Evolutionary conservation across 169 alveolate genomes (phyloP).

Genomic region (Plasmodium coatneyi): DNA sequence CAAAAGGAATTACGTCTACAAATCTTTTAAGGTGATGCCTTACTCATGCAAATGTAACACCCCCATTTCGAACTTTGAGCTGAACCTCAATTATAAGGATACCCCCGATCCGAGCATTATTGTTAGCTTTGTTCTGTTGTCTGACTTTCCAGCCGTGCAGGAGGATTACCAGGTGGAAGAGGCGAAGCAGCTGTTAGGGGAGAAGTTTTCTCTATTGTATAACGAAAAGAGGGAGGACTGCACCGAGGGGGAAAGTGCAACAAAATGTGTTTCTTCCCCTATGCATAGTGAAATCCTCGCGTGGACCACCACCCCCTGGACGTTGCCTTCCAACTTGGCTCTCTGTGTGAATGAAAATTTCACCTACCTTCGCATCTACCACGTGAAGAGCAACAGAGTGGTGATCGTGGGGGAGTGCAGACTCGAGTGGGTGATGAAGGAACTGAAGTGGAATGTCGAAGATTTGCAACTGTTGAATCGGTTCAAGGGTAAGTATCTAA

Average conservation of each 20-base stretch:
- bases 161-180: background rate
- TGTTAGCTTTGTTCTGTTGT: constrained; percentile 91
- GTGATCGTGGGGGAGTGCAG: constrained; percentile 92
- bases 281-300: constrained; percentile 83
- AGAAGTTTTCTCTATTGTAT: constrained; percentile 77
- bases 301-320: constrained; percentile 99
- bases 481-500: constrained; percentile 89
- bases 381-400: constrained; percentile 79
- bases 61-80: constrained; percentile 98
- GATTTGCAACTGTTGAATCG: constrained; percentile 84
- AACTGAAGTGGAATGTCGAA: constrained; percentile 73
- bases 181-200: background rate
- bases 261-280: background rate
- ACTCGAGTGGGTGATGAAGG: constrained; percentile 84
- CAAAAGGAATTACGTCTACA: constrained; percentile 94
- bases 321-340: constrained; percentile 98
- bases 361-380: constrained; percentile 90
- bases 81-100: constrained; percentile 95
- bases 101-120: constrained; percentile 96
- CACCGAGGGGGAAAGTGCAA: background rate
- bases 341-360: constrained; percentile 94
- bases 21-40: constrained; percentile 99
- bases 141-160: background rate
- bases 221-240: background rate
- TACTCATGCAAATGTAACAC: constrained; percentile 97